A percentile compares a stretch with the other conserved stretches of the same genome.
phyloP scores from a whole-genome alignment of 1,284 basidiomycete species.

The Clitocybe nebularis region DNA sequence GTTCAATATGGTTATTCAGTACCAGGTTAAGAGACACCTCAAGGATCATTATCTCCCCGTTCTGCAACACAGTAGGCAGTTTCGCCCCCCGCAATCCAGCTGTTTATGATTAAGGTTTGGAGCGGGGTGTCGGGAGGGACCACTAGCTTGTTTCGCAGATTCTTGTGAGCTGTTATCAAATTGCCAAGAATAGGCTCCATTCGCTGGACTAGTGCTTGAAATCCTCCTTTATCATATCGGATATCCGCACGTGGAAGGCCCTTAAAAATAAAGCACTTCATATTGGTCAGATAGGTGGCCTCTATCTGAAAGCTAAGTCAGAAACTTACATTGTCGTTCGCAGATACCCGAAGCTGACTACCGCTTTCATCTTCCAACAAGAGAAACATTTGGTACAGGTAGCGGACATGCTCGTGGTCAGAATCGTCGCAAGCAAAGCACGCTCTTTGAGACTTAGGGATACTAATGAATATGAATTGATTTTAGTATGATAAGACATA shows the following conservation, averaged over 20 bases:
- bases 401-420: slow-evolving; percentile 42
- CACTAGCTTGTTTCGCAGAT: slow-evolving; percentile 6
- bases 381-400: slow-evolving; percentile 46
- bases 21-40: too few relatives aligned
- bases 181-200: slow-evolving; percentile 44
- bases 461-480: slow-evolving; percentile 27
- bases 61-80: slow-evolving; percentile 13
- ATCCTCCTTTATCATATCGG: slow-evolving; percentile 32
- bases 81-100: slow-evolving; percentile 15
- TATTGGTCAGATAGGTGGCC: slow-evolving; percentile 4
- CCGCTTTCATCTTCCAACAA: slow-evolving; percentile 46
- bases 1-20: too few relatives aligned
- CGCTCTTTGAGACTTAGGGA: slow-evolving; percentile 35
- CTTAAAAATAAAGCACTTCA: slow-evolving; percentile 39
- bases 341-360: slow-evolving; percentile 36
- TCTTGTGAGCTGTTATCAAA: slow-evolving; percentile 22
- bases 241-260: slow-evolving; percentile 41
- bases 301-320: slow-evolving; percentile 4
- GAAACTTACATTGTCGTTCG: slow-evolving; percentile 39
- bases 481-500: slow-evolving; percentile 8
- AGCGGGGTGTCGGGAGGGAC: slow-evolving; percentile 11
- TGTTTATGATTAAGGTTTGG: slow-evolving; percentile 16
- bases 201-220: slow-evolving; percentile 32
- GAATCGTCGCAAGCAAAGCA: slow-evolving; percentile 52
- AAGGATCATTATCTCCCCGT: slow-evolving; percentile 12